phyloP scores from a whole-genome alignment of 208 protist species.

The Ichthyophonus hoferi region DNA sequence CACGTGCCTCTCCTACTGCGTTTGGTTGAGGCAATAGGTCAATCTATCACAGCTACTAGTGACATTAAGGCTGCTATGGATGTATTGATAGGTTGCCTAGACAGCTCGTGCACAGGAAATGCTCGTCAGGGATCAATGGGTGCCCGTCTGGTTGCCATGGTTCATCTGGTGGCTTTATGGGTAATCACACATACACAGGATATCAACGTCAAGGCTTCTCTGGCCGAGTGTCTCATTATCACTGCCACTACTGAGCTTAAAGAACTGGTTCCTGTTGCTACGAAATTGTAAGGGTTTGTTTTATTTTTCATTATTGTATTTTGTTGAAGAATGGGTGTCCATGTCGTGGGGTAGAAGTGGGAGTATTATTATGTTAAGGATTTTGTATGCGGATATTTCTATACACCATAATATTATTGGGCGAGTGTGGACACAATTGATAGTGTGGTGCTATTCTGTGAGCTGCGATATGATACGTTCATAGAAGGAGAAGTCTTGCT shows the following conservation, averaged over 20 bases:
- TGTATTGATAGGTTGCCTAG: neutral
- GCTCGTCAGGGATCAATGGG: neutral
- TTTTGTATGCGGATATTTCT: too few species aligned
- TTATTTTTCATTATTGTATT: too few species aligned
- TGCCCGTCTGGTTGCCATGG: neutral
- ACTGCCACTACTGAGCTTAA: neutral
- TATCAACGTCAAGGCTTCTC: neutral
- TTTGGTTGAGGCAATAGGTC: neutral
- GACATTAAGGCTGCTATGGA: neutral
- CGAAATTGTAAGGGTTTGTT: too few species aligned
- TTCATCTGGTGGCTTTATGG: neutral
- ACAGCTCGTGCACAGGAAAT: neutral
- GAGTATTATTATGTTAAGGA: too few species aligned
- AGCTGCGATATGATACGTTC: too few species aligned
- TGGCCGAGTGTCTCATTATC: neutral
- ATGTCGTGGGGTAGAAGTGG: too few species aligned
- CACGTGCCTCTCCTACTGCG: too few species aligned
- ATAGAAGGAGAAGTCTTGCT: too few species aligned
- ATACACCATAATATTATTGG: too few species aligned
- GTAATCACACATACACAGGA: neutral
- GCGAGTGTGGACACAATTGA: too few species aligned
- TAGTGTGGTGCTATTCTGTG: too few species aligned
- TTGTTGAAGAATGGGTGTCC: too few species aligned
- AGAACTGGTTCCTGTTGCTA: neutral
- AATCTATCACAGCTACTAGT: neutral